These are phyloP conservation scores for Galeopsis tetrahit DNA, from an alignment of 257 asterid species.

Conservation along the genomic window DNA sequence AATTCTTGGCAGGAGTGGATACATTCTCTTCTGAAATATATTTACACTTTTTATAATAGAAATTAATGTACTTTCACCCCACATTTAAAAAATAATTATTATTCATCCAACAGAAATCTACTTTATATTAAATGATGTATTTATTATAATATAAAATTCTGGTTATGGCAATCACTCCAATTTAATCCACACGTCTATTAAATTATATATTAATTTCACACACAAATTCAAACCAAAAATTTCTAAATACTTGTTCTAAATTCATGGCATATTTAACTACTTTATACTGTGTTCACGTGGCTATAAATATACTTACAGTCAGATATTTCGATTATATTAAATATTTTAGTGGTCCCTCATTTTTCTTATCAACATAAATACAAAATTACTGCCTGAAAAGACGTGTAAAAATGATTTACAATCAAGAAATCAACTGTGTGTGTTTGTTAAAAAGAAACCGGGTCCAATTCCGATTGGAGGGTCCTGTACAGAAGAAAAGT, in stretches of 20 bases:
- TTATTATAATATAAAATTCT: constrained; percentile 33
- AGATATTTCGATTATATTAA: not conserved
- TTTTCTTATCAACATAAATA: constrained; percentile 2
- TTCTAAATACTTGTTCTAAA: constrained; percentile 26
- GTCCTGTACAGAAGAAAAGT: too few species aligned
- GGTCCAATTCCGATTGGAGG: too few species aligned
- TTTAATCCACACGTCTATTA: constrained; percentile 34
- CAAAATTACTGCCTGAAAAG: not conserved
- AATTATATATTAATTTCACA: constrained; percentile 27
- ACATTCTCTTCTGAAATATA: constrained; percentile 6
- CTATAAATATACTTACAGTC: not conserved
- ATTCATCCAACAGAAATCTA: constrained; percentile 36
- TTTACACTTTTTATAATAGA: not conserved
- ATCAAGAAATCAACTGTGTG: not conserved
- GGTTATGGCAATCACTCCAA: constrained; percentile 41
- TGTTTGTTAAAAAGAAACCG: not conserved
- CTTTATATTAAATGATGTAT: constrained; percentile 43
- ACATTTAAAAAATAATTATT: constrained; percentile 35
- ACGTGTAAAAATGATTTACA: not conserved
- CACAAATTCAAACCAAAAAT: constrained; percentile 29
- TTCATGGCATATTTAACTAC: constrained; percentile 27
- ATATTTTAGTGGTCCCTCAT: constrained; percentile 33
- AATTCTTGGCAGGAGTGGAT: not conserved
- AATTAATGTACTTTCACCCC: constrained; percentile 30
- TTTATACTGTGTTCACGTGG: constrained; percentile 26